Base-by-base conservation (phyloP, 106 monocot genomes). In the Vanilla planifolia region DNA sequence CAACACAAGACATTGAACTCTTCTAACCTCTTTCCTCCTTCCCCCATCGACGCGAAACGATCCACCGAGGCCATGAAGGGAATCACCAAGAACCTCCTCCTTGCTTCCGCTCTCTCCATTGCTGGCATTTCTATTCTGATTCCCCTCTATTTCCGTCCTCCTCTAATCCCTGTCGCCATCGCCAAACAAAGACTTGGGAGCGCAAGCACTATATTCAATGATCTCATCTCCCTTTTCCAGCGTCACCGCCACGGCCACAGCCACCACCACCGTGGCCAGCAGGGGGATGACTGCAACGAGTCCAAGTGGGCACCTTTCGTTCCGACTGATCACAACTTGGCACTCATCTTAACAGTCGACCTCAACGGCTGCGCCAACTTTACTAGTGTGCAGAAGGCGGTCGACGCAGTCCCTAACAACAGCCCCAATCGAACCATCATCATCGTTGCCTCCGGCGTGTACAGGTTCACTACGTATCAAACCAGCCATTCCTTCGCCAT, bases 281-380 rank as follows among this genome's bases (percentile, higher is more conserved):
- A 16, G 3, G 40, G 32, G 50, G 14, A 20, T 1, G 35, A 21
- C 3, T 75, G 73, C 47, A 74, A 92, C 19, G 50, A 32, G 23
- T 62, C 51, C 0, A 75, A 46, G 40, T 77, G 82, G 86, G 45
- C 23, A n/a, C 55, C 73, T 39, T 36, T 26, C 4, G 68, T 75
- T 9, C 66, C 73, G 1, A 36, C 60, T 0, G 65, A 61, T 16
- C 77, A 74, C 21, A 83, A 75, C 19, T 72, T 33, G 4, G 43
- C 55, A 6, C 75, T 84, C 8, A 36, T 80, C 48, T 57, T 84
- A 16, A 78, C 83, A 0, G 92, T 92, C 39, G 86, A 70, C 51
- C 77, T 60, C n/a, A 64, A 67, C 1, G 83, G 80, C 0, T 87
- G 87, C 28, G 87, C 72, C 8, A 73, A 87, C 77, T 92, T 83